Percentiles rank a stretch among this genome's conserved stretches.
Conservation (phyloP, 177 flowering plant genomes). For the Vitis hybrid region DNA sequence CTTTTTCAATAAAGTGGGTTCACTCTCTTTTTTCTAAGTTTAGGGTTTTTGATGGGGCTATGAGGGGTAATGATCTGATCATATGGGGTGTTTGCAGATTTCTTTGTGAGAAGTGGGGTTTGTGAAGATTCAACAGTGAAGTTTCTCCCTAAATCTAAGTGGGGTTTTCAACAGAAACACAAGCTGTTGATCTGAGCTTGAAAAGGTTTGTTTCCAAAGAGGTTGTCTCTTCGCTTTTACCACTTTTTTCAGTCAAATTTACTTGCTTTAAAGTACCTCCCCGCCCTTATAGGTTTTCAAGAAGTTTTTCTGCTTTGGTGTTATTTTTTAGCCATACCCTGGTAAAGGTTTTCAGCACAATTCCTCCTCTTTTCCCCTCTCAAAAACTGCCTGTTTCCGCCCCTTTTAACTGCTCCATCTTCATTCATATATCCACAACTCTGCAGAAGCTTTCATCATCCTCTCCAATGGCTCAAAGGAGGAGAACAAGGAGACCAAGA, state of each 20-base stretch:
- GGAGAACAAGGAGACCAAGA: constrained; percentile 22
- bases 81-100: no score
- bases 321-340: neutral
- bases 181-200: neutral
- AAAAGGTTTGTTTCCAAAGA: constrained; percentile 13
- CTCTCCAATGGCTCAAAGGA: constrained; percentile 25
- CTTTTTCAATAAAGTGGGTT: constrained; percentile 9
- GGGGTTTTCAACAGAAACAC: no score
- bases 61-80: no score
- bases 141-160: no score
- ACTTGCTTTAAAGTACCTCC: constrained; percentile 8
- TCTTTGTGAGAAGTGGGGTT: no score
- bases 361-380: no score
- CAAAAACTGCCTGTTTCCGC: no score
- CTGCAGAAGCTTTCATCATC: neutral
- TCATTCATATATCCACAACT: neutral
- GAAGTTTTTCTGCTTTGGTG: no score
- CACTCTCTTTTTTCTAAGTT: no score
- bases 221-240: constrained; percentile 3
- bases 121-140: no score
- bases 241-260: constrained; percentile 22
- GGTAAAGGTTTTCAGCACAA: neutral
- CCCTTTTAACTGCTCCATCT: no score
- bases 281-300: neutral
- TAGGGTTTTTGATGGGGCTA: neutral